Evolutionary conservation across 2,329 filamentous ascomycete genomes (phyloP).

Genomic region (Sporothrix schenckii): DNA sequence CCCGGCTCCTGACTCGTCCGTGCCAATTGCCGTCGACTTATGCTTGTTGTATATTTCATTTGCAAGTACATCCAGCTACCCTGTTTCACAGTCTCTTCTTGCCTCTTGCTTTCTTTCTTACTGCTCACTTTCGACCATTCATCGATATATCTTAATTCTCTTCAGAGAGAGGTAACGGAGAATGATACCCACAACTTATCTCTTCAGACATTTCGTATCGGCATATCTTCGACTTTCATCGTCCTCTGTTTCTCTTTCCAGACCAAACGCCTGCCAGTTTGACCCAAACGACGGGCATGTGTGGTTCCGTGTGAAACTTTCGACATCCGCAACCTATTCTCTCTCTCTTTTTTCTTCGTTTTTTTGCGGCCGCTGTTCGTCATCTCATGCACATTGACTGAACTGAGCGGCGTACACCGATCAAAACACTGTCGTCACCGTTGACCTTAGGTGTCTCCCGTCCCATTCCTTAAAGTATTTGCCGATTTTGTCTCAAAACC

Average conservation of each 20-base stretch:
- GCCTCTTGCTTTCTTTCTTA: background rate
- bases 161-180: background rate
- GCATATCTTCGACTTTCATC: background rate
- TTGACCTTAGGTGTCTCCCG: conserved; percentile 7
- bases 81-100: background rate
- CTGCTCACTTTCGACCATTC: background rate
- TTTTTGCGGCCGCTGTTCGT: conserved; percentile 18
- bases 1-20: background rate
- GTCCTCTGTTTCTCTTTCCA: background rate
- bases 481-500: background rate
- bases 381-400: conserved; percentile 7
- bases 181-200: background rate
- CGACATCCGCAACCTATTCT: background rate
- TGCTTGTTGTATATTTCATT: too few species aligned
- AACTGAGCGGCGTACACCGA: background rate
- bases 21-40: background rate
- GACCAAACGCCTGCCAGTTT: conserved; percentile 26
- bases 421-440: conserved; percentile 12
- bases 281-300: conserved; percentile 29
- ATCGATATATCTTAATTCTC: background rate
- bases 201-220: background rate
- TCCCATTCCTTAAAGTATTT: background rate
- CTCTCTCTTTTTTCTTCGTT: background rate
- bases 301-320: conserved; percentile 31
- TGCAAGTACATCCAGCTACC: background rate